Base-by-base conservation (phyloP, 148 eudicot genomes). In the Spergularia marina region DNA sequence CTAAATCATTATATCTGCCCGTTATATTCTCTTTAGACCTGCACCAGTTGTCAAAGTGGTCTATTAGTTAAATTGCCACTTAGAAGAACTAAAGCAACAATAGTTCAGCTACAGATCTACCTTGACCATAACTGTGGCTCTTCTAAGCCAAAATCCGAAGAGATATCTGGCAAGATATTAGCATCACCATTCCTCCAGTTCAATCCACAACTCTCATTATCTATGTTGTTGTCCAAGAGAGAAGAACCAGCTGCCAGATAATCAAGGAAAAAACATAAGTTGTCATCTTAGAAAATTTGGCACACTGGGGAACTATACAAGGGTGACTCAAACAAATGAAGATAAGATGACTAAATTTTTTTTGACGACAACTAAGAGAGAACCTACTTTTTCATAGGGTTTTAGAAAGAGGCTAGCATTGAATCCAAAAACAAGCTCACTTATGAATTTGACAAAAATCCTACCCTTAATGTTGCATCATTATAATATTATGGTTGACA, bases 11-110 rank as follows among this genome's bases (percentile, higher is more conserved):
- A 51, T 58, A 76, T 71, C 70, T 53, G 73, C 65, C 71, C 60
- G 39, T 64, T 55, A 68, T 14, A 68, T 68, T 54, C 65, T 81
- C 70, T 73, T 60, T 77, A 51, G 5, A 77, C 77, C 83, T 81
- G 80, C 64, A 81, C 4, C 18, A 40, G 20, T 76, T 13, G 47
- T 53, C 76, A 71, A 51, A 36, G 34, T 17, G 56, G 53, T 60
- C 54, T 30, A 30, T 30, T 3, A 62, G 74, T 61, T 23, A 68
- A 52, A 59, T 14, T 17, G 17, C 23, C n/a, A 3, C 17, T 16
- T 23, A 34, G 53, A 40, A 72, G 55, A 21, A 20, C 11, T 10
- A 65, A 59, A 70, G 62, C 20, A 34, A 53, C 49, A 53, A 41
- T 6, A 30, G n/a, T 47, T 34, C 39, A 18, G 47, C 6, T 40